Percentiles rank a stretch among this genome's conserved stretches.
These are phyloP conservation scores for Neoascochyta sp. DNA, from an alignment of 2,329 filamentous ascomycete species.

Conservation along the genomic window DNA sequence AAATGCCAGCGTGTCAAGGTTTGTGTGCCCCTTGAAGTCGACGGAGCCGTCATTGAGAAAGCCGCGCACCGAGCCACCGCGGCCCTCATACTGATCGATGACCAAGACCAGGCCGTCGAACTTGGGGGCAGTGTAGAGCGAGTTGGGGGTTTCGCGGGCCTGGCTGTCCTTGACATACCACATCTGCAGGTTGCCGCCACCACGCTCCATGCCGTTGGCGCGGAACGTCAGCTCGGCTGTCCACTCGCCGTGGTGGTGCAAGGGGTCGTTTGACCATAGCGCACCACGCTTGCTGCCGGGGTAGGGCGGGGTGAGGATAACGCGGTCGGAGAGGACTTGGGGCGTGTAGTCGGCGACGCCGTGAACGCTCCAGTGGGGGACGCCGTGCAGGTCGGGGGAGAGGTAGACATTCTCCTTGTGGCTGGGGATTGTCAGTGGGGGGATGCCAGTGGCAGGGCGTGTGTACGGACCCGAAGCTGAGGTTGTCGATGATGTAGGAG, in stretches of 20 bases:
- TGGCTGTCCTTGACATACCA: constrained; percentile 78
- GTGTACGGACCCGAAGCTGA: no score
- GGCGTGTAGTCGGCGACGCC: constrained; percentile 55
- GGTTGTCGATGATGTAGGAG: constrained; percentile 65
- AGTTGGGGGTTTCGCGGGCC: constrained; percentile 63
- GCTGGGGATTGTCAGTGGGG: no score
- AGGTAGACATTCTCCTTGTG: constrained; percentile 61
- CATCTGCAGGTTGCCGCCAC: constrained; percentile 84
- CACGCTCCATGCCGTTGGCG: constrained; percentile 78
- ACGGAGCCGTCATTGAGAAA: constrained; percentile 89
- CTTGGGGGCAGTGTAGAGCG: constrained; percentile 76
- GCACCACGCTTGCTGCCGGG: constrained; percentile 82
- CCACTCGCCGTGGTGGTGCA: constrained; percentile 67
- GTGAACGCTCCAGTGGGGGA: constrained; percentile 54
- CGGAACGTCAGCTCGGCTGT: constrained; percentile 82
- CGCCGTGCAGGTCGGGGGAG: constrained; percentile 55
- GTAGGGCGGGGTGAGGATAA: constrained; percentile 84
- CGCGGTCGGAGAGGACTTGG: constrained; percentile 74
- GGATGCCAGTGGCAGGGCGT: no score
- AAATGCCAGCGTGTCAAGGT: constrained; percentile 82
- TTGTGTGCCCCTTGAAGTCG: constrained; percentile 72
- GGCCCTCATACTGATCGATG: constrained; percentile 76
- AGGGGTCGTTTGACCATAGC: constrained; percentile 67
- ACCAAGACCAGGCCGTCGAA: constrained; percentile 92
- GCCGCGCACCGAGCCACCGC: constrained; percentile 76